Evolutionary conservation across 1,284 basidiomycete genomes (phyloP).

Genomic region (Irpex lacteus): DNA sequence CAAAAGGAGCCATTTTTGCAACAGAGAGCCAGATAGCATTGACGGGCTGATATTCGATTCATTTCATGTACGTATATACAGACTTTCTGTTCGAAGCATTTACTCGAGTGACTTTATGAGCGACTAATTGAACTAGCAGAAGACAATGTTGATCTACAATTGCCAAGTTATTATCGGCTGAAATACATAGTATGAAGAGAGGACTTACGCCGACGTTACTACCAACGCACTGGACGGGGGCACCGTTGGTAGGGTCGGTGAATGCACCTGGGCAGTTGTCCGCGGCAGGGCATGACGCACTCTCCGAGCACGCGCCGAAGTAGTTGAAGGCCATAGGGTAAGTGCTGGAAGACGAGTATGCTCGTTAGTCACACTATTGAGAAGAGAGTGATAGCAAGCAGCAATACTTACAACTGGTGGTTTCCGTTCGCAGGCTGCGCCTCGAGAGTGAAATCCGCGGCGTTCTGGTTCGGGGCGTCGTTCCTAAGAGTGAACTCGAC

Average conservation of each 20-base stretch:
- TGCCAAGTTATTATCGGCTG: background rate
- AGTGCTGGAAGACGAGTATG: background rate
- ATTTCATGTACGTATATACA: too few relatives aligned
- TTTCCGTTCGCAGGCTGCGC: constrained; percentile 2
- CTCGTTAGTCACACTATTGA: background rate
- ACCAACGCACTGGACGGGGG: background rate
- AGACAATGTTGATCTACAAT: background rate
- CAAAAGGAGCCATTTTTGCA: too few relatives aligned
- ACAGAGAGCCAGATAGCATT: too few relatives aligned
- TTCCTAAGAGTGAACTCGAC: constrained; percentile 10
- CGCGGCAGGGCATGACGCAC: background rate
- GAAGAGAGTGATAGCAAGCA: background rate
- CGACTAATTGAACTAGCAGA: background rate
- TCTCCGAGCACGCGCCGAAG: background rate
- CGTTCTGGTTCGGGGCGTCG: constrained; percentile 10
- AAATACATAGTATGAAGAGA: too few relatives aligned
- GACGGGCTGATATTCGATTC: too few relatives aligned
- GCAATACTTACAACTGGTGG: constrained; percentile 4
- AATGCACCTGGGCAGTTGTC: constrained; percentile 5
- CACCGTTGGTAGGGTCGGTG: constrained; percentile 3
- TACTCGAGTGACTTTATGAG: background rate
- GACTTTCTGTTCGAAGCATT: background rate
- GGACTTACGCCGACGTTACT: background rate
- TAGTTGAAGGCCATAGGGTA: constrained; percentile 7
- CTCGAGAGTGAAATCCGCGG: constrained; percentile 7